These are phyloP conservation scores for Fragaria nilgerrensis DNA, from an alignment of 306 rosid species.

Conservation along the genomic window DNA sequence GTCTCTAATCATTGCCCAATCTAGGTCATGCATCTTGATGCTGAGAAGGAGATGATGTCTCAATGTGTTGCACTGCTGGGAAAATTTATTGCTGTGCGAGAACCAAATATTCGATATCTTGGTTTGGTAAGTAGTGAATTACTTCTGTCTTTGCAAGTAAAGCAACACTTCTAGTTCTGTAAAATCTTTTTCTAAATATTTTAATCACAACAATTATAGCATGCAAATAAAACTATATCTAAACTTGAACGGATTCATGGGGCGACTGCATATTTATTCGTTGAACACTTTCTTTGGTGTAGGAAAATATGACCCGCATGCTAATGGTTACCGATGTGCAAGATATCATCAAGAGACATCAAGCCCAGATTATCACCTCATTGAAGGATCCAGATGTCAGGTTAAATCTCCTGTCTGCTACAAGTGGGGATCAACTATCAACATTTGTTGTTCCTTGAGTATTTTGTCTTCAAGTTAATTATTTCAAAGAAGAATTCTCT, in stretches of 20 bases:
- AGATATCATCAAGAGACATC: conserved; percentile 97
- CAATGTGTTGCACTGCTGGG: conserved; percentile 99
- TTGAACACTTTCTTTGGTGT: conserved; percentile 41
- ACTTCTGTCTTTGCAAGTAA: not conserved
- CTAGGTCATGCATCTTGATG: conserved; percentile 99
- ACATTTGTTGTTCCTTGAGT: not conserved
- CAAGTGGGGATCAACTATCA: not conserved
- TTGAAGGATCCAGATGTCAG: conserved; percentile 99
- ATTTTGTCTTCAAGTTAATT: not conserved
- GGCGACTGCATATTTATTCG: conserved; percentile 16
- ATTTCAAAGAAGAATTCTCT: not conserved
- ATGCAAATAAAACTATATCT: not conserved
- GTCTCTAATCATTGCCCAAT: conserved; percentile 27
- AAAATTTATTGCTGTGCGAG: conserved; percentile 97
- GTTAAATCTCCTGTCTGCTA: conserved; percentile 34
- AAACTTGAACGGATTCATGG: conserved; percentile 25
- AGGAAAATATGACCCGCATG: conserved; percentile 99
- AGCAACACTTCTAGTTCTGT: not conserved
- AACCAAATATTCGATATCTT: conserved; percentile 97
- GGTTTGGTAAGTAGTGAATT: conserved; percentile 73
- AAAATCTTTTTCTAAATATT: not conserved
- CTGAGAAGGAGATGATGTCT: conserved; percentile 99
- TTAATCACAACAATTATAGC: not conserved
- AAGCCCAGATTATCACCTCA: conserved; percentile 98
- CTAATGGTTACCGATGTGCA: conserved; percentile 98